Conservation (phyloP, 805 yeast species). For the Ogataea minuta region DNA sequence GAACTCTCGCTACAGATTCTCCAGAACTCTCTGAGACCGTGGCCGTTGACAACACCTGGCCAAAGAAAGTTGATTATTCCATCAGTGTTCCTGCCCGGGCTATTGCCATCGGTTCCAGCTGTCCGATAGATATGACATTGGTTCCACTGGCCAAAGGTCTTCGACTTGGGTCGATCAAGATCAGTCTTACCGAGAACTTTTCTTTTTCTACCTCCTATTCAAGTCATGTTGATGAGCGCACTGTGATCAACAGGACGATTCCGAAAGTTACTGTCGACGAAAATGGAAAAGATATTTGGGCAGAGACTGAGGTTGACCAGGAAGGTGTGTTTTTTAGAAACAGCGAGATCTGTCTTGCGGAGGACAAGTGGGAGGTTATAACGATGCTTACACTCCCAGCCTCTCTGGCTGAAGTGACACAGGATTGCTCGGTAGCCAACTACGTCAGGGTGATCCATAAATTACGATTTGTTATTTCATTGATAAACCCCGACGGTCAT, state of each 20-base stretch:
- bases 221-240: conserved; percentile 61
- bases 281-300: conserved; percentile 44
- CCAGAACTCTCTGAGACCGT: conserved; percentile 87
- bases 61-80: conserved; percentile 85
- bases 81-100: conserved; percentile 86
- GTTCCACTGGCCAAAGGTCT: conserved; percentile 84
- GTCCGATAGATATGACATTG: conserved; percentile 66
- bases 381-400: conserved; percentile 66
- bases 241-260: conserved; percentile 47
- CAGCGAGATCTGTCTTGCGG: conserved; percentile 31
- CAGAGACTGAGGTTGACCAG: conserved; percentile 31
- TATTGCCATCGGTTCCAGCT: conserved; percentile 80
- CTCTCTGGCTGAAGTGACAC: conserved; percentile 72
- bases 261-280: conserved; percentile 38
- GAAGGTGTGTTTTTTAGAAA: conserved; percentile 41
- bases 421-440: conserved; percentile 73
- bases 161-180: conserved; percentile 67
- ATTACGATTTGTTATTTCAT: conserved; percentile 73
- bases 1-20: conserved; percentile 86
- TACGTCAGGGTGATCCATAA: conserved; percentile 86
- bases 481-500: conserved; percentile 88
- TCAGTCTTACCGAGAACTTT: conserved; percentile 66
- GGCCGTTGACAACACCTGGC: conserved; percentile 95
- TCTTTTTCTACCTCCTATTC: conserved; percentile 55
- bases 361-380: conserved; percentile 74